Conservation (phyloP, 345 rosid species). For the Erysimum cheiranthoides region DNA sequence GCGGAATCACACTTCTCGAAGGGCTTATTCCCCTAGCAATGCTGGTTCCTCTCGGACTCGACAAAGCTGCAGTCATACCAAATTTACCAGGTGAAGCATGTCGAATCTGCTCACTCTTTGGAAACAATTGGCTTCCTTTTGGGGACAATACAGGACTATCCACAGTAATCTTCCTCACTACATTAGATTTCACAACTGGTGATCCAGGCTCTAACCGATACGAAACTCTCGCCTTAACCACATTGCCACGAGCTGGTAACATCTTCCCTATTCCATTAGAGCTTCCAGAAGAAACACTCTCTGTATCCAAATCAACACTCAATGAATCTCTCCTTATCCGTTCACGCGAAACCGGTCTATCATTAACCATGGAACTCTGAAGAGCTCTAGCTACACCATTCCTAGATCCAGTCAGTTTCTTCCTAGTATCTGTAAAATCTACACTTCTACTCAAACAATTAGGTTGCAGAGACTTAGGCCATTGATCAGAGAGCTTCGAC, state of each 20-base stretch:
- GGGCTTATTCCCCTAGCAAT: conserved; percentile 62
- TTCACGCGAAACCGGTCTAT: conserved; percentile 50
- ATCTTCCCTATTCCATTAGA: conserved; percentile 44
- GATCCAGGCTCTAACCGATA: conserved; percentile 56
- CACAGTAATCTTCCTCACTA: conserved; percentile 52
- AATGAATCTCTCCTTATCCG: conserved; percentile 51
- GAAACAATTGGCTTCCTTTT: conserved; percentile 65
- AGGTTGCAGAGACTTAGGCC: conserved; percentile 71
- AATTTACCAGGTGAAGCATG: conserved; percentile 79
- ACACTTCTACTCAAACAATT: conserved; percentile 67
- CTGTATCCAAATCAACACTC: conserved; percentile 39
- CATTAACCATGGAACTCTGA: conserved; percentile 55
- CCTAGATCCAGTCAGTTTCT: conserved; percentile 57
- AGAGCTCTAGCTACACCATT: conserved; percentile 62
- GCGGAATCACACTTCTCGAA: conserved; percentile 47
- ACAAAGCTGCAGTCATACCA: conserved; percentile 45
- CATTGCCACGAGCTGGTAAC: conserved; percentile 49
- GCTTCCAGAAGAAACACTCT: conserved; percentile 71
- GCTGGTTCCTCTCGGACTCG: conserved; percentile 53
- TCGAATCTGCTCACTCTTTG: conserved; percentile 57
- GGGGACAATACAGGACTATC: conserved; percentile 70
- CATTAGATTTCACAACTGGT: conserved; percentile 47
- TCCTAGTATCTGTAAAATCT: conserved; percentile 61
- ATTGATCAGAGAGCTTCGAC: conserved; percentile 63
- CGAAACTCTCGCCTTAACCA: conserved; percentile 62